Evolutionary conservation across 306 rosid species (phyloP), one percentile per base, ranked within the genome.

Genomic region (Carpinus fangiana): DNA sequence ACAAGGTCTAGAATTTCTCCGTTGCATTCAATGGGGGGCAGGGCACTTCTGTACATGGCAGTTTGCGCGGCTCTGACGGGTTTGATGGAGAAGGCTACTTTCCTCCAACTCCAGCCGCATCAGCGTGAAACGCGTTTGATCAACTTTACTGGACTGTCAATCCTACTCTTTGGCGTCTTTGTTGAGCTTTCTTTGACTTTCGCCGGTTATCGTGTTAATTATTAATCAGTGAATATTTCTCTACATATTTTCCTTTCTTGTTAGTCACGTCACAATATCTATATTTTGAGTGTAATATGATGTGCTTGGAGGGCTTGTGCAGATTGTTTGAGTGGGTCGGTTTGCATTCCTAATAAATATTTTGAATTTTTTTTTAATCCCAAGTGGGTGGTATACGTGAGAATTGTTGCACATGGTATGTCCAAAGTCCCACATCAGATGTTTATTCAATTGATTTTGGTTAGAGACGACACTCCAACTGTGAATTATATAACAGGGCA

Each of bases 1-100:
- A 41, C 82, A 41, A 81, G 83, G 77, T 2, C 0, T 11, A 62
- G 71, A 20, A 0, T 84, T 76, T 21, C 73, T 12, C 92, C 90
- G 54, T 91, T 90, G 94, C 98, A 93, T 81, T 62, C 84, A 77
- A 70, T 80, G 16, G 82, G 76, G 18, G 98, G 98, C 4, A 89
- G 98, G 77, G 91, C 90, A 55, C 79, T 93, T 3, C 73, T 93
- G 17, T 79, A 62, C 89, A 89, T 87, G 98, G 83, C 96, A 71
- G 84, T 91, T 8, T 87, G 90, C 83, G 82, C 98, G 14, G 94
- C 98, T 76, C 47, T 91, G 20, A 89, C 97, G 38, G 98, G 98
- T 10, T 78, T 93, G 69, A 82, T 86, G 84, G 89, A 92, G 90
- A 89, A 92, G 53, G 31, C 75, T 26, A 55, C 75, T 14, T 86